Conservation (phyloP, 1,284 basidiomycete species). For the Cryptococcus sp. region DNA sequence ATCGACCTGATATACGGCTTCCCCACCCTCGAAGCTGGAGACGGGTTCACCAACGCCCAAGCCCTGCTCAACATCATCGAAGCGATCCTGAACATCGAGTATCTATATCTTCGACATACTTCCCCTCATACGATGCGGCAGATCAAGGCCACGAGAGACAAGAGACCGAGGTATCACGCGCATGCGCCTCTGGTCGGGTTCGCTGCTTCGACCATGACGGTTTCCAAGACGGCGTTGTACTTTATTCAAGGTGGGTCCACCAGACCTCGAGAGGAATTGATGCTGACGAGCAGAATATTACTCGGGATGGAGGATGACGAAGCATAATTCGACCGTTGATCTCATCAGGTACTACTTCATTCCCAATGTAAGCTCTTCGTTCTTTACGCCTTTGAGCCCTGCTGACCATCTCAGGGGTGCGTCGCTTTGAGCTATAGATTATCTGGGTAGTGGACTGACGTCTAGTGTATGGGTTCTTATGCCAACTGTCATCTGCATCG, state of each 20-base stretch:
- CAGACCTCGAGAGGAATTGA: background rate
- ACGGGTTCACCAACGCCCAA: slow-evolving; percentile 87
- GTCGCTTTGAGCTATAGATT: background rate
- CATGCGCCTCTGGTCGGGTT: slow-evolving; percentile 64
- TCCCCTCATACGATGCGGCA: slow-evolving; percentile 40
- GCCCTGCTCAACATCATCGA: slow-evolving; percentile 77
- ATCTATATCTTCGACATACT: slow-evolving; percentile 68
- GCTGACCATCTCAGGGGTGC: slow-evolving; percentile 12
- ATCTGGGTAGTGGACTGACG: background rate
- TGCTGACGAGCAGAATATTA: slow-evolving; percentile 36
- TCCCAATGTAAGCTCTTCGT: slow-evolving; percentile 61
- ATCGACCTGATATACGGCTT: slow-evolving; percentile 70
- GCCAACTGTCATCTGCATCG: slow-evolving; percentile 28
- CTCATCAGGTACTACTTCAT: slow-evolving; percentile 62
- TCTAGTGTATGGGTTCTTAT: slow-evolving; percentile 33
- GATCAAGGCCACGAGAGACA: background rate
- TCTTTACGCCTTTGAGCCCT: background rate
- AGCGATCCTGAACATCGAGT: slow-evolving; percentile 64
- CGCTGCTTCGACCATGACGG: slow-evolving; percentile 64
- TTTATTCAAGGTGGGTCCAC: slow-evolving; percentile 58
- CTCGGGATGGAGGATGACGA: slow-evolving; percentile 57
- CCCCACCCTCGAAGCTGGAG: slow-evolving; percentile 56
- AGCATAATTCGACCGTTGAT: slow-evolving; percentile 61
- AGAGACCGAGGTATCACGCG: slow-evolving; percentile 41
- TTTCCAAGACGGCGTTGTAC: slow-evolving; percentile 81